phyloP scores from a whole-genome alignment of 1,139 yeast species.

The Debaryomyces subglobosus region DNA sequence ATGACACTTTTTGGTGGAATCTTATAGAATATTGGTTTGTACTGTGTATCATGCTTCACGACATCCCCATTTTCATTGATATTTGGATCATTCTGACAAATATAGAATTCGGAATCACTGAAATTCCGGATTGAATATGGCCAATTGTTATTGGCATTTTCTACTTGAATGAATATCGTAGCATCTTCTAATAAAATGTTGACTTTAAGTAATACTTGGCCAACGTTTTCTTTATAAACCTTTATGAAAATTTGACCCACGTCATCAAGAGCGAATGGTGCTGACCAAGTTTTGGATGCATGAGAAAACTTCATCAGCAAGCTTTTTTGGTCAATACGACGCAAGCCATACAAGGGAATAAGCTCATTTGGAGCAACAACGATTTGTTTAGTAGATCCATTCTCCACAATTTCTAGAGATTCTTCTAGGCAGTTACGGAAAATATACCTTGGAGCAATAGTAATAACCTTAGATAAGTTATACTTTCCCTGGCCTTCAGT shows the following conservation, averaged over 20 bases:
- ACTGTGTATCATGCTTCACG: slow-evolving; percentile 49
- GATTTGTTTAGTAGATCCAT: slow-evolving; percentile 57
- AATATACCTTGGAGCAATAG: slow-evolving; percentile 81
- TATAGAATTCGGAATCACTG: slow-evolving; percentile 78
- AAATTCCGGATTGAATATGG: slow-evolving; percentile 91
- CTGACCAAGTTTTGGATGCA: slow-evolving; percentile 72
- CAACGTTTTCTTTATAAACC: slow-evolving; percentile 60
- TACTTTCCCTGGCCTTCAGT: slow-evolving; percentile 90
- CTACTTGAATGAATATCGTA: slow-evolving; percentile 74
- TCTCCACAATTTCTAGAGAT: slow-evolving; percentile 66
- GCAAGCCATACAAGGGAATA: slow-evolving; percentile 68
- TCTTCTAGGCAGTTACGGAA: slow-evolving; percentile 63
- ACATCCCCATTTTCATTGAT: slow-evolving; percentile 72
- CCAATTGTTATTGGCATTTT: slow-evolving; percentile 80
- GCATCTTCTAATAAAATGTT: slow-evolving; percentile 80
- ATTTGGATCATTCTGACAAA: slow-evolving; percentile 86
- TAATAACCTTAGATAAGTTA: slow-evolving; percentile 73
- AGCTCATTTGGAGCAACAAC: slow-evolving; percentile 52
- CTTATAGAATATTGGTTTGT: slow-evolving; percentile 73
- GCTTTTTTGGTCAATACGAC: slow-evolving; percentile 53
- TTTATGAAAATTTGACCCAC: slow-evolving; percentile 81
- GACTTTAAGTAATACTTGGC: slow-evolving; percentile 71
- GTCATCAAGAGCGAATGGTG: slow-evolving; percentile 83
- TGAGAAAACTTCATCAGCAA: slow-evolving; percentile 62
- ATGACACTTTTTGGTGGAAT: slow-evolving; percentile 90